phyloP scores from a whole-genome alignment of 345 rosid species.

The Ceriops decandra region DNA sequence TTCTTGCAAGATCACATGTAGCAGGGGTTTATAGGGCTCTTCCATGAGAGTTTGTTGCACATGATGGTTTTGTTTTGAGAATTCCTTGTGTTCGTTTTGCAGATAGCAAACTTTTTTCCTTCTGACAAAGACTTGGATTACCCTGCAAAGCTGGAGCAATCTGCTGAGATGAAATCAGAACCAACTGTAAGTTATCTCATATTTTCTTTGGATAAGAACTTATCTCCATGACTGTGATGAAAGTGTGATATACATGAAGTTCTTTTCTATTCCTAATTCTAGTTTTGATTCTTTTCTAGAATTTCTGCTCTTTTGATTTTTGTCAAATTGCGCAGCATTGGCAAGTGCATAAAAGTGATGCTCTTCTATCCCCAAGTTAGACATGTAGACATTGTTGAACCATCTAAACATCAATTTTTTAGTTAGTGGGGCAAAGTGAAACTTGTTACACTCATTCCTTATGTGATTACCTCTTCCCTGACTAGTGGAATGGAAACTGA shows the following conservation, averaged over 20 bases:
- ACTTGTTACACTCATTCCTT: background rate
- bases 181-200: conserved; percentile 35
- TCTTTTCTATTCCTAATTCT: background rate
- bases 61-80: background rate
- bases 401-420: background rate
- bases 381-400: background rate
- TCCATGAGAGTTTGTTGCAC: background rate
- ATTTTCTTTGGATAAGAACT: background rate
- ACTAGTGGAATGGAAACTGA: background rate
- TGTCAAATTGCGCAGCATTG: background rate
- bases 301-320: background rate
- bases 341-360: background rate
- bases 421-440: background rate
- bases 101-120: conserved; percentile 89
- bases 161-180: conserved; percentile 47
- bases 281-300: background rate
- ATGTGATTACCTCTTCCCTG: background rate
- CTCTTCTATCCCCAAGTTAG: background rate
- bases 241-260: background rate
- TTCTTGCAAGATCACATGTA: background rate
- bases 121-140: conserved; percentile 78
- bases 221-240: background rate
- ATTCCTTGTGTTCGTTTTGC: conserved; percentile 25
- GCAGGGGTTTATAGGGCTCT: background rate
- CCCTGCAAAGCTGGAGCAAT: conserved; percentile 80